phyloP scores from a whole-genome alignment of 441 rosid species.

The Brassica hybrid region DNA sequence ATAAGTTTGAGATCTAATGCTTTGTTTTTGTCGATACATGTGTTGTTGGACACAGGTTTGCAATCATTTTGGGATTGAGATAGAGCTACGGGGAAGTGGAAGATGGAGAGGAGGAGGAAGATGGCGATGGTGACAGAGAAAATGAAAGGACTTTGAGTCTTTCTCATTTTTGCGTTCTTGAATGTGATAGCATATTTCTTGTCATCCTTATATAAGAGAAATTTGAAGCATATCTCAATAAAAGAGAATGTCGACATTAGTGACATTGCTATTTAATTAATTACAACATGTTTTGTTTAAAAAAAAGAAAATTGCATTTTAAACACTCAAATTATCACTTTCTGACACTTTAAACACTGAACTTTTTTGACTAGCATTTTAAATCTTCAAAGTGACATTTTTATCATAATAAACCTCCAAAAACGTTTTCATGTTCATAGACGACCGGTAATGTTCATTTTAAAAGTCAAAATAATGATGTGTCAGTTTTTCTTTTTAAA shows the following conservation, averaged over 20 bases:
- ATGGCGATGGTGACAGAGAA: conserved; percentile 1
- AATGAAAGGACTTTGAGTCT: conserved; percentile 16
- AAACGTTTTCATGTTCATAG: too few species aligned
- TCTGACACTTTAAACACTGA: too few species aligned
- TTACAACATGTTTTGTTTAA: background rate
- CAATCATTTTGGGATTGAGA: conserved; percentile 29
- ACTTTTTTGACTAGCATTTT: too few species aligned
- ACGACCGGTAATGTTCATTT: too few species aligned
- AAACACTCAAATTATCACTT: too few species aligned
- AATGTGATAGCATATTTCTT: background rate
- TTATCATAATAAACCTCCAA: too few species aligned
- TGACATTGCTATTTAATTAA: background rate
- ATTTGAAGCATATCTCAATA: conserved; percentile 1
- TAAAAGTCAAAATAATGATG: too few species aligned
- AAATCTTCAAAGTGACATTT: too few species aligned
- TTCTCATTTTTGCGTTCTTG: background rate
- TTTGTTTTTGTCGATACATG: conserved; percentile 31
- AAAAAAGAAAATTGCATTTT: background rate
- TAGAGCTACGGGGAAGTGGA: conserved; percentile 24
- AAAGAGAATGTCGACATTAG: background rate
- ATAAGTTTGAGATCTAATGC: conserved; percentile 38
- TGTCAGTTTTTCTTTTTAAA: too few species aligned
- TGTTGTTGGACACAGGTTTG: background rate
- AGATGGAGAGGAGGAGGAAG: conserved; percentile 34
- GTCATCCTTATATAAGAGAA: conserved; percentile 14